phyloP scores from a whole-genome alignment of 768 basidiomycete genomes.

The Mycena olivaceomarginata region DNA sequence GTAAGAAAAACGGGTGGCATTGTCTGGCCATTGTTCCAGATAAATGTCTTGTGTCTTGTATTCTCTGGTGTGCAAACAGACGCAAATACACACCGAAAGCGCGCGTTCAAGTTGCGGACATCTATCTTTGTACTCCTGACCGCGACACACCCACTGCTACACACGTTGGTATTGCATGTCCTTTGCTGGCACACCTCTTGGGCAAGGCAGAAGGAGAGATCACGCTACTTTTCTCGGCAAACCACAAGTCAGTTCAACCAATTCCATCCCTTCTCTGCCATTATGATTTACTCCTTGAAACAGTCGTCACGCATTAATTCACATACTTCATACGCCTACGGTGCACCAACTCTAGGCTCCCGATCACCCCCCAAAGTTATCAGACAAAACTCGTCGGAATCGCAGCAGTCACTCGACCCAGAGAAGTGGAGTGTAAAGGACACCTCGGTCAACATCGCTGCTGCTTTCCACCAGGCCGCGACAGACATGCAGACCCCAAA shows the following conservation, averaged over 20 bases:
- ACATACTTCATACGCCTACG: slow-evolving; percentile 82
- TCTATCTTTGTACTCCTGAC: slow-evolving; percentile 11
- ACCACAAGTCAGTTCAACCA: slow-evolving; percentile 49
- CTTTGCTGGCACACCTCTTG: slow-evolving; percentile 89
- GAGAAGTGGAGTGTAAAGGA: slow-evolving; percentile 86
- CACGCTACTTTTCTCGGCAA: slow-evolving; percentile 87
- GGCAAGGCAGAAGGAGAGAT: slow-evolving; percentile 92
- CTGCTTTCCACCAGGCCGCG: slow-evolving; percentile 86
- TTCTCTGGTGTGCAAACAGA: neutral
- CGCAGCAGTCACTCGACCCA: slow-evolving; percentile 69
- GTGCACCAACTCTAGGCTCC: slow-evolving; percentile 75
- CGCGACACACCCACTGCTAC: slow-evolving; percentile 24
- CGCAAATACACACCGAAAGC: slow-evolving; percentile 48
- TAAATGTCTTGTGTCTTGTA: too few relatives aligned
- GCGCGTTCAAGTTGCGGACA: slow-evolving; percentile 23
- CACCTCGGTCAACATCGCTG: slow-evolving; percentile 91
- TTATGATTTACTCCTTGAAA: too few relatives aligned
- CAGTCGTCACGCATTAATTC: slow-evolving; percentile 62
- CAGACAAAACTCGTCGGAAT: slow-evolving; percentile 63
- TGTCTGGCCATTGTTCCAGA: slow-evolving; percentile 7
- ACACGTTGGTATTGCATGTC: slow-evolving; percentile 75
- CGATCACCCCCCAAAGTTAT: slow-evolving; percentile 78
- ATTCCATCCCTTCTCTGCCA: neutral
- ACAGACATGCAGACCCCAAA: slow-evolving; percentile 75
- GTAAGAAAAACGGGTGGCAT: neutral